These are phyloP conservation scores for Penicillium paneum DNA, from an alignment of 2,329 filamentous ascomycete genomes.

Conservation along the genomic window DNA sequence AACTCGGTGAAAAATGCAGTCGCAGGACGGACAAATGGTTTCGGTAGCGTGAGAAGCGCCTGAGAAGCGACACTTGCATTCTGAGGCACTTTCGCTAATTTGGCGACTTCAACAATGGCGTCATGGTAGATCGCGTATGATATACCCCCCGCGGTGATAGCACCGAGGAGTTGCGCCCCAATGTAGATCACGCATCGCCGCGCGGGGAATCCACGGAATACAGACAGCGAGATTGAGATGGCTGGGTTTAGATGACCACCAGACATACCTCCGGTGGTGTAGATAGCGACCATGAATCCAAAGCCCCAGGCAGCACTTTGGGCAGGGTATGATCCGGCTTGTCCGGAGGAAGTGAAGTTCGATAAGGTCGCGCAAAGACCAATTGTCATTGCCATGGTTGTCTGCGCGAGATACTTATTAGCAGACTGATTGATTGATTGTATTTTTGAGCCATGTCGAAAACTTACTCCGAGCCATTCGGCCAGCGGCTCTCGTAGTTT, in stretches of 20 bases:
- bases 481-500: conserved; percentile 29
- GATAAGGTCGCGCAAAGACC: conserved; percentile 29
- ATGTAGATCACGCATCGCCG: conserved; percentile 28
- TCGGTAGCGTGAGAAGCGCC: conserved; percentile 31
- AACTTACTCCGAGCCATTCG: conserved; percentile 29
- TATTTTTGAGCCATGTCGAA: neutral
- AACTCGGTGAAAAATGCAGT: conserved; percentile 42
- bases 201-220: conserved; percentile 37
- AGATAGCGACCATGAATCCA: conserved; percentile 42
- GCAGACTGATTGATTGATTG: neutral
- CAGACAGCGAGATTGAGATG: conserved; percentile 38
- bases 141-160: conserved; percentile 33
- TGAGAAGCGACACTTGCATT: conserved; percentile 15
- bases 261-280: conserved; percentile 46
- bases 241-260: conserved; percentile 51
- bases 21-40: conserved; percentile 21
- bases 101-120: conserved; percentile 28
- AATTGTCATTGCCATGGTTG: conserved; percentile 30
- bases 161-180: conserved; percentile 36
- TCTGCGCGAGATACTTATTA: conserved; percentile 13
- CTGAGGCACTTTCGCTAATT: conserved; percentile 15
- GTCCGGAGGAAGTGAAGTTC: conserved; percentile 17
- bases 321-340: conserved; percentile 25
- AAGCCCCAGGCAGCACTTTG: conserved; percentile 29
- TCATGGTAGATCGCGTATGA: conserved; percentile 39